Evolutionary conservation across 108 stramenopile species (phyloP).

Genomic region (Cyclotella atomus): DNA sequence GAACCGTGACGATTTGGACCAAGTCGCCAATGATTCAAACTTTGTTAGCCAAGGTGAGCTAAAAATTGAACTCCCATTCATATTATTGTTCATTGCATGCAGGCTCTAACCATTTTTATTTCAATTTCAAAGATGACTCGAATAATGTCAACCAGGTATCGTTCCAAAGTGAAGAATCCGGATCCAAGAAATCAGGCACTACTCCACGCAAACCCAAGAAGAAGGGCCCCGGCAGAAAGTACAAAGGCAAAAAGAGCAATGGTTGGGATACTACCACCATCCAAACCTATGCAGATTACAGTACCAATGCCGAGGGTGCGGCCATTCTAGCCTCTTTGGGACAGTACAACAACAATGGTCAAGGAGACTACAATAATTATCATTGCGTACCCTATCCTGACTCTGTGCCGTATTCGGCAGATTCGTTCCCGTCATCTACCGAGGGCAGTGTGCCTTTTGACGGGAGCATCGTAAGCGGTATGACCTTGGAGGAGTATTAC

Average conservation of each 20-base stretch:
- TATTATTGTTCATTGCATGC: no score
- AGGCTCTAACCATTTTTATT: no score
- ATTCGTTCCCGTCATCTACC: no score
- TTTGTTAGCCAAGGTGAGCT: no score
- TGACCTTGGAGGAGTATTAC: background rate
- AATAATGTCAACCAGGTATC: conserved; percentile 10
- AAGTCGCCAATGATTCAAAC: background rate
- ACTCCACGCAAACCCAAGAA: conserved; percentile 20
- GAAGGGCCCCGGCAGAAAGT: conserved; percentile 2
- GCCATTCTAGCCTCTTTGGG: conserved; percentile 24
- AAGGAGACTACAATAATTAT: background rate
- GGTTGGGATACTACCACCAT: background rate
- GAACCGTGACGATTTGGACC: no score
- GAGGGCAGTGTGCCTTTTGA: no score
- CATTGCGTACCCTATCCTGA: no score
- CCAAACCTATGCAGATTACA: background rate
- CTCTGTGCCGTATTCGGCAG: no score
- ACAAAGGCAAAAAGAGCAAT: background rate
- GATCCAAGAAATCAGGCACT: background rate
- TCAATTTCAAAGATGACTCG: background rate
- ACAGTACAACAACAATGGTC: background rate
- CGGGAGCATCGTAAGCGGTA: no score
- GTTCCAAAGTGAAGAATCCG: background rate
- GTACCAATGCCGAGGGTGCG: conserved; percentile 24
- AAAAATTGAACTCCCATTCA: no score